Base-by-base conservation (phyloP, 2,329 filamentous ascomycete genomes). In the Alternaria tenuissima region DNA sequence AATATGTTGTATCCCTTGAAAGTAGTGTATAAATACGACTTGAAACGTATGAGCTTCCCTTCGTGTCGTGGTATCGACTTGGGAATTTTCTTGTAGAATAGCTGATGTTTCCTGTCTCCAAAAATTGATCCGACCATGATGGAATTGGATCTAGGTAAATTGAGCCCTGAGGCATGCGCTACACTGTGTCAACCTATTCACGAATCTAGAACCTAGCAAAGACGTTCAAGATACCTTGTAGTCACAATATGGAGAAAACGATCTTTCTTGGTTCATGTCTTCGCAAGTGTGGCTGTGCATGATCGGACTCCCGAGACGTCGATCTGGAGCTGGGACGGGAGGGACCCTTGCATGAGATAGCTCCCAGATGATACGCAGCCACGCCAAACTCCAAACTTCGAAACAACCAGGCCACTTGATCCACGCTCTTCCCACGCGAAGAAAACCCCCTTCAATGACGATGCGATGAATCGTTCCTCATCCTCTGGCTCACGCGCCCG, bases 381-480 rank as follows among this genome's bases (percentile, higher is more conserved):
- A 49, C 20, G 18, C 38, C 38, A 22, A 41, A 41, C 38, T 22
- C 46, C 18, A 48, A 36, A 36, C 32, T 9, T 36, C 11, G 30
- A 24, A 34, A 42, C 32, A 16, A 34, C 16, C 7, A 32, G 30
- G 30, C 14, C 32, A 14, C 32, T 14, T 47, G 32, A 18, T 42
- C n/a, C 24, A 46, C 57, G 36, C 30, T 48, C 36, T 39, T 46
- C 34, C 36, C 39, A 41, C 43, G 43, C 42, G 54, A 46, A 53
- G 49, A 44, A 32, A 20, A 8, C 4, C 41, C 38, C 16, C 28
- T 5, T n/a, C 47, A 5, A 52, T 7, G 48, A 68, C 61, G 54
- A 82, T 81, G 80, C 78, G 70, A 83, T 83, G 81, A 82, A 76
- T 73, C 76, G 78, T 62, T 75, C 78, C 67, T 41, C 36, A 38